These are phyloP conservation scores for Fonsecaea monophora DNA, from an alignment of 2,329 filamentous ascomycete genomes.

Conservation along the genomic window DNA sequence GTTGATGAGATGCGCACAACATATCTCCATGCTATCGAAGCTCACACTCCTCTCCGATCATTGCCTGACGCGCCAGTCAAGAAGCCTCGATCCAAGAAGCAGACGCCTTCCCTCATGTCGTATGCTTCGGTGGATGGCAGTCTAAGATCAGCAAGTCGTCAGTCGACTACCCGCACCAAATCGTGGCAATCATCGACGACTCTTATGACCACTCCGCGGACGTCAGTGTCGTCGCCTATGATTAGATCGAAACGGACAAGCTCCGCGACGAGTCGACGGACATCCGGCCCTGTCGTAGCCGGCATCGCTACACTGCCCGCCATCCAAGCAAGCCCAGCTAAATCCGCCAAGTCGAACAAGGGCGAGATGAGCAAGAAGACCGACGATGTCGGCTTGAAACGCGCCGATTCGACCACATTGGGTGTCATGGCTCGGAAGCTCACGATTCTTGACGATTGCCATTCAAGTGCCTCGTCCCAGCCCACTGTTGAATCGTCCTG, in stretches of 20 bases:
- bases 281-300: conserved; percentile 22
- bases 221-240: conserved; percentile 19
- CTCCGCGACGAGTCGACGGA: conserved; percentile 30
- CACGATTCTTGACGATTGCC: conserved; percentile 25
- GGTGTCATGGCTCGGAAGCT: conserved; percentile 32
- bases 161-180: conserved; percentile 26
- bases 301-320: conserved; percentile 31
- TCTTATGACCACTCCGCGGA: conserved; percentile 21
- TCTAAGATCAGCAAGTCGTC: conserved; percentile 24
- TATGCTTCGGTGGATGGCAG: conserved; percentile 32
- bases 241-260: conserved; percentile 24
- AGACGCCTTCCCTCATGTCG: conserved; percentile 32
- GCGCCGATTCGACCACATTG: conserved; percentile 40
- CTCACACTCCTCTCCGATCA: conserved; percentile 24
- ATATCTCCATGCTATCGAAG: conserved; percentile 40
- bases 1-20: conserved; percentile 40
- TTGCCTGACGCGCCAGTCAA: conserved; percentile 13
- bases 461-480: conserved; percentile 14
- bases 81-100: conserved; percentile 30
- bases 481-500: conserved; percentile 12
- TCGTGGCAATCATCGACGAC: conserved; percentile 31
- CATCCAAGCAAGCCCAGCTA: conserved; percentile 33
- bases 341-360: conserved; percentile 4
- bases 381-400: conserved; percentile 32
- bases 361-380: conserved; percentile 4